Percentiles rank a stretch among this genome's conserved stretches.
phyloP scores from a whole-genome alignment of 1,284 basidiomycete species.

The Anthracocystis setariae region DNA sequence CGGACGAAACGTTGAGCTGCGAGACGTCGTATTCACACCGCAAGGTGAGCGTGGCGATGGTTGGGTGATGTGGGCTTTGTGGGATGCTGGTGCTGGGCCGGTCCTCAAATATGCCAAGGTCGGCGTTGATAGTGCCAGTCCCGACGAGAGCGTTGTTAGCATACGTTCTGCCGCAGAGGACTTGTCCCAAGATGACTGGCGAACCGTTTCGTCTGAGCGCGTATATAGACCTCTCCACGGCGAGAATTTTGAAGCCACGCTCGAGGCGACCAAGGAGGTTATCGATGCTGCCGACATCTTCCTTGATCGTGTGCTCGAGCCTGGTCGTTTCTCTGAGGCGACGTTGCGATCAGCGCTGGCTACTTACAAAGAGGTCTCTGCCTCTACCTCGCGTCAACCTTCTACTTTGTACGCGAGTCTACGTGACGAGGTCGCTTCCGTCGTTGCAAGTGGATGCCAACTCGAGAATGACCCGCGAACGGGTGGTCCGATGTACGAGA shows the following conservation, averaged over 20 bases:
- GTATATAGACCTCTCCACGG: slow-evolving; percentile 57
- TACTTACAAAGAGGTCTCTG: slow-evolving; percentile 30
- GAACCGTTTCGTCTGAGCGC: slow-evolving; percentile 41
- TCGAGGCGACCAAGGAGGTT: slow-evolving; percentile 35
- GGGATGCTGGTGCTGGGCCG: slow-evolving; percentile 57
- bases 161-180: slow-evolving; percentile 26
- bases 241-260: slow-evolving; percentile 53
- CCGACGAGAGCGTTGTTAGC: slow-evolving; percentile 33
- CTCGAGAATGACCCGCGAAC: slow-evolving; percentile 48
- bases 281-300: slow-evolving; percentile 52
- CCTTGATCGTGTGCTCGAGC: slow-evolving; percentile 56
- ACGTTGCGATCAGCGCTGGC: slow-evolving; percentile 40
- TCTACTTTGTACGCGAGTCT: slow-evolving; percentile 33
- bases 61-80: slow-evolving; percentile 61
- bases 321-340: slow-evolving; percentile 53
- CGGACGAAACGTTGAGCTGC: slow-evolving; percentile 56
- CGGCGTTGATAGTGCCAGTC: slow-evolving; percentile 34
- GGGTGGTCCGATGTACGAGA: slow-evolving; percentile 45
- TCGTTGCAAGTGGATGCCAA: slow-evolving; percentile 40
- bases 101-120: slow-evolving; percentile 51
- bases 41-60: slow-evolving; percentile 28
- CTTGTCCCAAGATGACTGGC: slow-evolving; percentile 46
- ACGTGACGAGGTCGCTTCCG: slow-evolving; percentile 41
- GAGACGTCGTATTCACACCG: slow-evolving; percentile 53
- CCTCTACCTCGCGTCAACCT: slow-evolving; percentile 15